Conservation (phyloP, 1,139 yeast genomes). For the Magnusiomyces paraingens region DNA sequence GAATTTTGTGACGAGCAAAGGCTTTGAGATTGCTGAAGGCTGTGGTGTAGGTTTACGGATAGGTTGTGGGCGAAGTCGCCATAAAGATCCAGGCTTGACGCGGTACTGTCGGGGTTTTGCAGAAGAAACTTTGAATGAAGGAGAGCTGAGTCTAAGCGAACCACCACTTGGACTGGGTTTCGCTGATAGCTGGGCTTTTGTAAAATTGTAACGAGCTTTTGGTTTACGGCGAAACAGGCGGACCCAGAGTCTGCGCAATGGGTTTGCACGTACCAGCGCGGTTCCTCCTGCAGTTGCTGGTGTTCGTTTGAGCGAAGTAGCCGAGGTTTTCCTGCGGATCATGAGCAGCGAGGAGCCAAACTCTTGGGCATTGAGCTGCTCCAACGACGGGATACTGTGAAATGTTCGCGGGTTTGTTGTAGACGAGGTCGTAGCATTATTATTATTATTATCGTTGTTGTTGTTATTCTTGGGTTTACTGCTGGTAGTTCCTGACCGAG, state of each 20-base stretch:
- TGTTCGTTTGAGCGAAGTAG: conserved; percentile 14
- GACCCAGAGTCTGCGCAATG: conserved; percentile 21
- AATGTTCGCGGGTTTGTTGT: background rate
- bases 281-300: conserved; percentile 12
- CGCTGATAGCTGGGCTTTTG: conserved; percentile 15
- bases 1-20: conserved; percentile 13
- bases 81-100: conserved; percentile 8
- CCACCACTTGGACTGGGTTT: background rate
- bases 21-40: conserved; percentile 9
- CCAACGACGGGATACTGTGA: conserved; percentile 9
- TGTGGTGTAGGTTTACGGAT: background rate
- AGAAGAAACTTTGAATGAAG: background rate
- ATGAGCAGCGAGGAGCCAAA: conserved; percentile 14
- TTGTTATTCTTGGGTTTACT: background rate
- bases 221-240: conserved; percentile 15
- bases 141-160: background rate
- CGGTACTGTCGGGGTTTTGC: conserved; percentile 6
- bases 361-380: conserved; percentile 13
- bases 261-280: conserved; percentile 20
- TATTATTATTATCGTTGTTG: background rate
- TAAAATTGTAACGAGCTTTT: background rate
- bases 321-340: conserved; percentile 20
- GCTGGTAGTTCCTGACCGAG: background rate
- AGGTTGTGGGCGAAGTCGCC: conserved; percentile 10
- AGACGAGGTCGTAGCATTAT: background rate